Evolutionary conservation across 2,329 filamentous ascomycete species (phyloP).

Genomic region (Scytalidium lignicola): DNA sequence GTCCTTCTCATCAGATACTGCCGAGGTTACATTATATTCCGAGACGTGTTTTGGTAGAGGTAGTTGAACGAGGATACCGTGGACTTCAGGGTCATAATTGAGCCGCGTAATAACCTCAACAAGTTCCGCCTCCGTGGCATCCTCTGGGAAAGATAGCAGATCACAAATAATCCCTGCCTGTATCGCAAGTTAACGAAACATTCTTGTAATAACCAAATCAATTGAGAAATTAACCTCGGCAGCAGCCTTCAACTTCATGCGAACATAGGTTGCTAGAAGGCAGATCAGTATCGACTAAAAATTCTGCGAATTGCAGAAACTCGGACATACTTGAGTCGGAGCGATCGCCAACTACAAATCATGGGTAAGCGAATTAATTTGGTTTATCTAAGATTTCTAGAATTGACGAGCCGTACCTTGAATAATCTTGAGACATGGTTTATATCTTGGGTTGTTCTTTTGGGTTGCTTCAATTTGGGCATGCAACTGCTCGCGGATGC

Average conservation of each 20-base stretch:
- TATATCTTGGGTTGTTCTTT: slow-evolving; percentile 77
- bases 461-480: slow-evolving; percentile 78
- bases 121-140: slow-evolving; percentile 78
- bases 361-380: slow-evolving; percentile 14
- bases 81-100: slow-evolving; percentile 81
- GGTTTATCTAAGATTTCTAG: background rate
- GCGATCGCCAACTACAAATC: slow-evolving; percentile 71
- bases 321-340: slow-evolving; percentile 75
- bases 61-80: slow-evolving; percentile 91
- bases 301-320: background rate
- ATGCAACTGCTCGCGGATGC: slow-evolving; percentile 77
- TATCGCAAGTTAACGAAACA: slow-evolving; percentile 12
- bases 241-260: slow-evolving; percentile 98
- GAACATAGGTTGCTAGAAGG: slow-evolving; percentile 82
- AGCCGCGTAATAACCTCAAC: slow-evolving; percentile 73
- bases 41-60: slow-evolving; percentile 85
- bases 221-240: slow-evolving; percentile 59
- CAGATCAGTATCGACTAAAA: slow-evolving; percentile 27
- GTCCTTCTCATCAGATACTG: slow-evolving; percentile 90
- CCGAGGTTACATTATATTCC: slow-evolving; percentile 84
- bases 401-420: slow-evolving; percentile 59
- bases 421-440: slow-evolving; percentile 87
- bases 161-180: slow-evolving; percentile 88
- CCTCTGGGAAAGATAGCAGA: slow-evolving; percentile 75
- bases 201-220: slow-evolving; percentile 7